A percentile compares a stretch with the other conserved stretches of the same genome.
Conservation (phyloP, 768 basidiomycete species). For the Lentinula raphanica region DNA sequence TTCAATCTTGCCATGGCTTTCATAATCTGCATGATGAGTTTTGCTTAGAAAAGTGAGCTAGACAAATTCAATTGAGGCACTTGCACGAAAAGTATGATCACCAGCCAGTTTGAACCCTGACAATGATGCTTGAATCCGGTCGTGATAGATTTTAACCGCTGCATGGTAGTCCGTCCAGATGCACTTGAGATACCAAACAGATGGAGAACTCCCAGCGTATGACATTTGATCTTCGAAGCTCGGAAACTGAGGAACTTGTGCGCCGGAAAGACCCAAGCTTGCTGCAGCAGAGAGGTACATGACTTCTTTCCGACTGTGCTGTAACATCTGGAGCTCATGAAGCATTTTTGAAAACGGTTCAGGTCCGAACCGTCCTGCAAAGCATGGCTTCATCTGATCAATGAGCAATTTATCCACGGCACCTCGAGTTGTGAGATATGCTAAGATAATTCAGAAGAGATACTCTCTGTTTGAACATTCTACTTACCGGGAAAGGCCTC, state of each 20-base stretch:
- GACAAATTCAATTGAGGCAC: background rate
- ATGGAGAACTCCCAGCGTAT: constrained; percentile 7
- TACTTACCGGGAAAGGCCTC: constrained; percentile 13
- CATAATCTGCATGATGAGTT: background rate
- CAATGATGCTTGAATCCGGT: constrained; percentile 6
- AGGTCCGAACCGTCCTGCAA: constrained; percentile 12
- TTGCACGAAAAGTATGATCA: constrained; percentile 8
- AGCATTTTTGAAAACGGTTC: constrained; percentile 15
- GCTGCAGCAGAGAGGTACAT: constrained; percentile 9
- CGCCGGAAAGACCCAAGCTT: background rate
- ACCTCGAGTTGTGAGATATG: constrained; percentile 8
- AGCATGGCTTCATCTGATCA: constrained; percentile 12
- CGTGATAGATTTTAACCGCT: constrained; percentile 3
- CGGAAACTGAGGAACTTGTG: constrained; percentile 3
- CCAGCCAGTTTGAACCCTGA: background rate
- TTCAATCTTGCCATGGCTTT: background rate
- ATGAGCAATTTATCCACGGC: constrained; percentile 10
- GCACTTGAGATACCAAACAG: constrained; percentile 7
- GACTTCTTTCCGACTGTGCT: constrained; percentile 11
- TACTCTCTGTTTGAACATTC: background rate
- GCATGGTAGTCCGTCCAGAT: constrained; percentile 8
- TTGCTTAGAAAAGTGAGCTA: background rate
- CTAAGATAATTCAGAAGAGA: background rate
- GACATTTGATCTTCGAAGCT: background rate
- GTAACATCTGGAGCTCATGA: constrained; percentile 10